Conservation (phyloP, 2,329 filamentous ascomycete genomes). For the Monosporascus cannonballus region DNA sequence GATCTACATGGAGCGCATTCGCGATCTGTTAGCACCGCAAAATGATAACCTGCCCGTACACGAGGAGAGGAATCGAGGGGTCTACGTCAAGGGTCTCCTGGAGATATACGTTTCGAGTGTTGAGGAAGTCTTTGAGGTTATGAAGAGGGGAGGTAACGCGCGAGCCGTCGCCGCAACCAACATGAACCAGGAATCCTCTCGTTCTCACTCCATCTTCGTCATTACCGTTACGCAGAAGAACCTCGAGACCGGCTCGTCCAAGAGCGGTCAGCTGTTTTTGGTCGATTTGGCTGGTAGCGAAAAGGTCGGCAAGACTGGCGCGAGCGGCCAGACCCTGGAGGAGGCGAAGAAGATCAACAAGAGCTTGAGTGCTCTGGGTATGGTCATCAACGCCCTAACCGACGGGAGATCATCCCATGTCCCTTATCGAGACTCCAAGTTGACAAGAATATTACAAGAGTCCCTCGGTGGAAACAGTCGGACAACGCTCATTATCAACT, state of each 20-base stretch:
- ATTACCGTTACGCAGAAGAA: conserved; percentile 98
- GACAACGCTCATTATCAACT: conserved; percentile 98
- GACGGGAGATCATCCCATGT: conserved; percentile 96
- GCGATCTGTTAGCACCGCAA: conserved; percentile 83
- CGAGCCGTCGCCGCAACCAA: conserved; percentile 94
- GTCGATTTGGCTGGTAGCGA: conserved; percentile 98
- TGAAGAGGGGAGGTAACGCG: conserved; percentile 84
- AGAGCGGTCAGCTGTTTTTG: conserved; percentile 93
- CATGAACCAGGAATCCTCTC: conserved; percentile 98
- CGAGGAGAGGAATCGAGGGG: conserved; percentile 92
- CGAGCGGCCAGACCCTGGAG: conserved; percentile 92
- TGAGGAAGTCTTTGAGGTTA: conserved; percentile 92
- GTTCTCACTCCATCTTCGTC: conserved; percentile 97
- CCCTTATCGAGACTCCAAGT: conserved; percentile 95
- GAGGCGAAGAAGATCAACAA: conserved; percentile 99
- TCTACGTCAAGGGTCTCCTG: conserved; percentile 91
- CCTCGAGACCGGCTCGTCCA: conserved; percentile 88
- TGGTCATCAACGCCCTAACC: conserved; percentile 97
- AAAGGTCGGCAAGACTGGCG: conserved; percentile 97
- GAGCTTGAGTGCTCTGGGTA: conserved; percentile 93
- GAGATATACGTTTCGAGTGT: conserved; percentile 96
- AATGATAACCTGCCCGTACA: conserved; percentile 98
- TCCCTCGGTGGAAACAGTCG: conserved; percentile 95
- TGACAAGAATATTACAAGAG: conserved; percentile 95
- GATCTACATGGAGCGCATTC: conserved; percentile 98